These are phyloP conservation scores for Stachybotrys echinatus DNA, from an alignment of 2,329 filamentous ascomycete species.

Conservation along the genomic window DNA sequence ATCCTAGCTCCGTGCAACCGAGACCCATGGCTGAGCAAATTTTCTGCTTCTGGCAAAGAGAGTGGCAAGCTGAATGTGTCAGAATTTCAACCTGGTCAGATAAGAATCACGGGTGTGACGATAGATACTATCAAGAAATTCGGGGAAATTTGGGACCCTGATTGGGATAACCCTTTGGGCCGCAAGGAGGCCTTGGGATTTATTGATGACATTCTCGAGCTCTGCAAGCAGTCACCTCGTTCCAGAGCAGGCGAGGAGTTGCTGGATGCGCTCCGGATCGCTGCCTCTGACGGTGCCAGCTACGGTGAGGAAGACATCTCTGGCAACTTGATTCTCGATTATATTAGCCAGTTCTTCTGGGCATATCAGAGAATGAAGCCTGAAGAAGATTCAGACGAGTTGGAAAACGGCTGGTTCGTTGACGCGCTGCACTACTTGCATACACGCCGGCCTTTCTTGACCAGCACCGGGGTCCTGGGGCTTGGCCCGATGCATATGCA, in stretches of 20 bases:
- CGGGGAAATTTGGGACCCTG: constrained; percentile 7
- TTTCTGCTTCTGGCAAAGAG: constrained; percentile 4
- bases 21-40: constrained; percentile 4
- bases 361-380: not conserved
- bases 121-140: constrained; percentile 6
- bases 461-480: constrained; percentile 3
- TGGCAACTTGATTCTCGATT: not conserved
- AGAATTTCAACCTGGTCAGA: not conserved
- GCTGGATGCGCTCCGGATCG: constrained; percentile 4
- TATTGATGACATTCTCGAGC: constrained; percentile 1
- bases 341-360: too few species aligned
- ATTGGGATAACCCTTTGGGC: constrained; percentile 5
- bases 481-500: constrained; percentile 3
- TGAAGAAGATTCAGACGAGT: not conserved
- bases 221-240: constrained; percentile 7
- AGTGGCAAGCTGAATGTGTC: not conserved
- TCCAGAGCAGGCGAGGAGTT: constrained; percentile 2
- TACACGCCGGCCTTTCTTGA: constrained; percentile 2
- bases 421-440: not conserved
- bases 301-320: not conserved
- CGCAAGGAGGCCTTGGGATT: not conserved
- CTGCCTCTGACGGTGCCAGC: not conserved
- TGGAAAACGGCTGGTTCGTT: not conserved
- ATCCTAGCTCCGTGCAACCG: constrained; percentile 4
- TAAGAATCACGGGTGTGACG: constrained; percentile 1